Base-by-base conservation (phyloP, 805 yeast genomes). In the Yarrowia sp. region DNA sequence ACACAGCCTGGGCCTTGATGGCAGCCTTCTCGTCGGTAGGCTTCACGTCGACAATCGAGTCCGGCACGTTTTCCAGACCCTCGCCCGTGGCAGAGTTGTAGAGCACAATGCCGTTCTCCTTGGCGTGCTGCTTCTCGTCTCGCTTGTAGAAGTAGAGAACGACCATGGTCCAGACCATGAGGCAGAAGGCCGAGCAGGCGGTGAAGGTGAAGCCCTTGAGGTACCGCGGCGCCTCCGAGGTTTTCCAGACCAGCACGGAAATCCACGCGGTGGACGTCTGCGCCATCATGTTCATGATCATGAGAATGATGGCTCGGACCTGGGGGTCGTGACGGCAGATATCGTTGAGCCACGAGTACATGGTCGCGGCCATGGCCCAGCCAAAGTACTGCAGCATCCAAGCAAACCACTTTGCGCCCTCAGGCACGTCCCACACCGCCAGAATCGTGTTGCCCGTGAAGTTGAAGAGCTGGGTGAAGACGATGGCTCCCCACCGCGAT, bases 341-440 rank as follows among this genome's bases (percentile, higher is more conserved):
- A 70, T 81, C 85, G 66, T 81, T 81, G 60, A 78, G 78, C 84
- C 85, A 83, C 18, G 83, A 77, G 69, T 81, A 83, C 35, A 81
- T 69, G 2, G 81, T 83, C 0, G 86, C 82, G 1, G 86, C 84
- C 79, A 80, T 80, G 18, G 85, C 82, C 82, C 84, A 80, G 8
- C 84, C 84, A 63, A 79, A 77, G 68, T 81, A 82, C 65, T 80
- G 84, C 53, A 82, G 69, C 69, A 81, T 76, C 72, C 77, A 83
- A 1, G 84, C 87, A 72, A 81, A 83, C 84, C 85, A 81, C 67
- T 81, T 83, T 6, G 83, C 83, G 16, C 77, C 66, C 65, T 80
- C 81, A 2, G 81, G 77, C 13, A 83, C 80, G 51, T 78, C 55
- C 86, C 87, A 83, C 16, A 77, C 80, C 1, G 85, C 82, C 62